A percentile compares a stretch with the other conserved stretches of the same genome.
These are phyloP conservation scores for Saccharomyces pastorianus DNA, from an alignment of 1,139 yeast genomes.

Conservation along the genomic window DNA sequence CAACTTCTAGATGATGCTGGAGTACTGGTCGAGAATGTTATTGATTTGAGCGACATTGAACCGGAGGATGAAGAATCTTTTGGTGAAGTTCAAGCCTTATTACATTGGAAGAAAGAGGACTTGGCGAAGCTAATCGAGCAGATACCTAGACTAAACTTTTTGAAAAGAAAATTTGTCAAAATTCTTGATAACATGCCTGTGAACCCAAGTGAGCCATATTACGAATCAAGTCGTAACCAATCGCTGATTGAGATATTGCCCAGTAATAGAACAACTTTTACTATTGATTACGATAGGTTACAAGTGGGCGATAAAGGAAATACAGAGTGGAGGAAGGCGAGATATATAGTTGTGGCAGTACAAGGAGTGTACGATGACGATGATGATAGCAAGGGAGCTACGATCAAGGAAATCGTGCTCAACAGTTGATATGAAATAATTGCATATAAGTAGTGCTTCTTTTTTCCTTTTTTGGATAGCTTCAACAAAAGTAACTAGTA, in stretches of 20 bases:
- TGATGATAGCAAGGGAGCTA: constrained; percentile 45
- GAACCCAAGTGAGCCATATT: constrained; percentile 41
- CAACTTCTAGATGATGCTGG: not conserved
- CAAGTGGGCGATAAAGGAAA: constrained; percentile 6
- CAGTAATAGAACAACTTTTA: constrained; percentile 43
- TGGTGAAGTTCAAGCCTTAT: constrained; percentile 17
- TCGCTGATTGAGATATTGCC: constrained; percentile 37
- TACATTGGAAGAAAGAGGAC: constrained; percentile 29
- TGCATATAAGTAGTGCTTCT: constrained; percentile 2
- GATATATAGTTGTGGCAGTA: constrained; percentile 45
- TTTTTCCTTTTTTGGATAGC: not conserved
- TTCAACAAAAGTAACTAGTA: not conserved
- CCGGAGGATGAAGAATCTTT: constrained; percentile 2
- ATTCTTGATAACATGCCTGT: constrained; percentile 34
- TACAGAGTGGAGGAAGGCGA: constrained; percentile 25
- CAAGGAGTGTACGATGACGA: constrained; percentile 40
- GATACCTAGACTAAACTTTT: constrained; percentile 18
- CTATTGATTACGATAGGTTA: constrained; percentile 27
- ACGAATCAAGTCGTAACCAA: constrained; percentile 27
- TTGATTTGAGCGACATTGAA: constrained; percentile 8
- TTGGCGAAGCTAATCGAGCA: constrained; percentile 28
- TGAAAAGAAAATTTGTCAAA: constrained; percentile 31
- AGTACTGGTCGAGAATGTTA: constrained; percentile 4
- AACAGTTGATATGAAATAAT: constrained; percentile 8
- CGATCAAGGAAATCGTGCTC: constrained; percentile 46